These are phyloP conservation scores for Penicillium ochrochloron DNA, from an alignment of 495 filamentous ascomycete species.

Conservation along the genomic window DNA sequence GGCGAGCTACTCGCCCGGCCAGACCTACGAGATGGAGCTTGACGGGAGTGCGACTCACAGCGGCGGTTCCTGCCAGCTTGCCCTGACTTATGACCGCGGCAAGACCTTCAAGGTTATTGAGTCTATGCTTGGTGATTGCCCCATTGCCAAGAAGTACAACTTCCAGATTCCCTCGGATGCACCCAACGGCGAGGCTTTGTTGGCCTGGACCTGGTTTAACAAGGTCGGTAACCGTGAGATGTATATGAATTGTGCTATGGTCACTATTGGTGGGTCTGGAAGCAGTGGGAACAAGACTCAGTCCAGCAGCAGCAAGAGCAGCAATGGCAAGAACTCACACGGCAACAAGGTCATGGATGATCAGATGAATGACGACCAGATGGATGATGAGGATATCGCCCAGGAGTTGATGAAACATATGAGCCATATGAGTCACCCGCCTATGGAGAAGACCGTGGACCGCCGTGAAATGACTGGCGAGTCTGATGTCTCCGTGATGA, in stretches of 20 bases:
- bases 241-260: conserved; percentile 92
- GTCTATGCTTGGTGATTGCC: conserved; percentile 82
- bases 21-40: conserved; percentile 45
- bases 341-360: conserved; percentile 10
- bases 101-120: conserved; percentile 80
- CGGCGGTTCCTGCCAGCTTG: conserved; percentile 86
- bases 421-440: conserved; percentile 13
- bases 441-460: conserved; percentile 16
- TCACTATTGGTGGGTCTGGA: conserved; percentile 60
- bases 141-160: conserved; percentile 55
- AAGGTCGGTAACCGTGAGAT: conserved; percentile 86
- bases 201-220: conserved; percentile 95
- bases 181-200: conserved; percentile 57
- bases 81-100: conserved; percentile 75
- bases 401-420: background rate
- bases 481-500: conserved; percentile 58
- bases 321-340: background rate
- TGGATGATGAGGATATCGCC: background rate
- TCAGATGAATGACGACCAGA: background rate
- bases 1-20: conserved; percentile 48
- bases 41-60: conserved; percentile 70
- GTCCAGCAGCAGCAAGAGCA: background rate
- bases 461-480: conserved; percentile 49
- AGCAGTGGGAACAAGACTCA: conserved; percentile 8
- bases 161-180: conserved; percentile 54